Evolutionary conservation across 768 basidiomycete species (phyloP), one percentile per base, ranked within the genome.

Genomic region (Tylopilus sp.): DNA sequence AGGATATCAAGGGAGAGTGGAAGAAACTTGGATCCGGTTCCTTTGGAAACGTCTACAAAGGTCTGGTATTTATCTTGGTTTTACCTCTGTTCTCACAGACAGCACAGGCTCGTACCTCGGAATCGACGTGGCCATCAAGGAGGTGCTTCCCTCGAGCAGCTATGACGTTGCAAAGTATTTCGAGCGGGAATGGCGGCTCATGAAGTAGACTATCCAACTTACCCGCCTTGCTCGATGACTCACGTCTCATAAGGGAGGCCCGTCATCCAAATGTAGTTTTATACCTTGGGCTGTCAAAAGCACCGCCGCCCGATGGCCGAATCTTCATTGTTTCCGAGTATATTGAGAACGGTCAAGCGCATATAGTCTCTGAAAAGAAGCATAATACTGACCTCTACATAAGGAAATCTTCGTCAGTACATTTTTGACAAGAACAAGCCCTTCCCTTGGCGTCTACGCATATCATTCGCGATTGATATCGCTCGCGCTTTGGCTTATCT

Each of bases 111-210:
- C 72, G 26, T 99, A 99, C 73, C 86, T 99, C 31, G 97, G 97
- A 9, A 91, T 97, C 59, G 91, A 97, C 58, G 89, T 97, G 31
- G 94, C 94, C 30, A 92, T 98, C 71, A 97, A 97, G 71, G 95
- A 98, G 73, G 93, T 98, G 4, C 77, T 97, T 9, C 92, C 92
- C 1, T 93, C 89, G 21, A 87, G 73, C 6, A 91, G 89, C 53
- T 98, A 98, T 71, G 92, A 97, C 62, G 93, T 97, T 31, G 81
- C 86, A 62, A 99, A 99, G 72, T 98, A 99, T 75, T 96, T 98
- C 69, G 92, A 96, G 65, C 82, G 96, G n/a, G 96, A 99, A 78
- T 97, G 94, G 92, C 81, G 91, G 28, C 82, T 98, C 28, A 97
- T 98, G 93, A 92, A 93, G 78, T 82, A 64, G 55, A 72, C 61